Evolutionary conservation across 2,329 filamentous ascomycete species (phyloP).

Genomic region (Microcyclospora pomicola): DNA sequence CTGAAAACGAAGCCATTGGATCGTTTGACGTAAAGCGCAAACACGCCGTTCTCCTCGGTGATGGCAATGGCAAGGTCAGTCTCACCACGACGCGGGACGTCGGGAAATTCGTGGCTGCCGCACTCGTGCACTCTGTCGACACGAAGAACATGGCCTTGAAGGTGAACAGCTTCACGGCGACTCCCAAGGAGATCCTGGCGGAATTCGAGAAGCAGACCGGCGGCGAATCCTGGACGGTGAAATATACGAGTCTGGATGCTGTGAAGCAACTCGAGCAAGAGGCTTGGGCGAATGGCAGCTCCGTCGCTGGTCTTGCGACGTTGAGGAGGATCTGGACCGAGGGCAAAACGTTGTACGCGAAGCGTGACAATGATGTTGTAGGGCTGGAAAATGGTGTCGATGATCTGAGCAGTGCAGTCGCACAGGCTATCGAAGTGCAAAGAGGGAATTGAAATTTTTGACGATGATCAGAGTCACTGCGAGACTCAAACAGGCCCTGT

Average conservation of each 20-base stretch:
- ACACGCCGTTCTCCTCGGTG: conserved; percentile 47
- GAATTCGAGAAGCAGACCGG: conserved; percentile 56
- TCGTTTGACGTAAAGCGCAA: conserved; percentile 45
- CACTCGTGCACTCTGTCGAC: conserved; percentile 42
- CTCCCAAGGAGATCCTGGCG: conserved; percentile 46
- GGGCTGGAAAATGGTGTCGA: conserved; percentile 36
- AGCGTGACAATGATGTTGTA: conserved; percentile 51
- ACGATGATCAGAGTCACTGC: too few species aligned
- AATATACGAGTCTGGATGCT: conserved; percentile 39
- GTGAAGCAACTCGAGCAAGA: conserved; percentile 45
- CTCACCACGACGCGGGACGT: conserved; percentile 62
- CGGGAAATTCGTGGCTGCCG: conserved; percentile 50
- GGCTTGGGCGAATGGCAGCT: conserved; percentile 41
- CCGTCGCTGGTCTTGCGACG: conserved; percentile 43
- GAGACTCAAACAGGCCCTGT: too few species aligned
- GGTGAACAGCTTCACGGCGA: conserved; percentile 59
- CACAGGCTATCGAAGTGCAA: conserved; percentile 19
- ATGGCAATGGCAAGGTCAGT: conserved; percentile 47
- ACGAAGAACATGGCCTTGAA: conserved; percentile 45
- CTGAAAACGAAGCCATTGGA: conserved; percentile 32
- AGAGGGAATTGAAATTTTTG: background rate
- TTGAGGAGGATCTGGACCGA: conserved; percentile 59
- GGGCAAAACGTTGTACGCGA: conserved; percentile 56
- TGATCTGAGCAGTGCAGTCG: conserved; percentile 36
- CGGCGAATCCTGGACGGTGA: conserved; percentile 38